Percentiles rank a stretch among this genome's conserved stretches.
Conservation (phyloP, 2,329 filamentous ascomycete species). For the Ceratocystis papillata region DNA sequence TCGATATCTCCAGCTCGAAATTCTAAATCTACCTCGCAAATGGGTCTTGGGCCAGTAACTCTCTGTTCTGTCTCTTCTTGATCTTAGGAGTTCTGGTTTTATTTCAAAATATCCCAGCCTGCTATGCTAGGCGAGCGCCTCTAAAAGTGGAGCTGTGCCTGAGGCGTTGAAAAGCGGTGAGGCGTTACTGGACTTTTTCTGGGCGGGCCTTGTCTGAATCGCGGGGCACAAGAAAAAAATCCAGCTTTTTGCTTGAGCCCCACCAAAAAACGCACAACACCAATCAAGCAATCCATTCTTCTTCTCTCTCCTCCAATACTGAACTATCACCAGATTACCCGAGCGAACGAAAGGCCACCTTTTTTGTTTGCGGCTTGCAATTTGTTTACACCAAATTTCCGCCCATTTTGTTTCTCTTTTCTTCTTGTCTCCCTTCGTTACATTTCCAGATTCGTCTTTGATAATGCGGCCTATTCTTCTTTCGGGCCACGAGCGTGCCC, state of each 20-base stretch:
- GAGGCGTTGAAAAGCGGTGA: slow-evolving; percentile 17
- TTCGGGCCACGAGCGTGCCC: slow-evolving; percentile 89
- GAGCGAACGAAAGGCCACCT: slow-evolving; percentile 16
- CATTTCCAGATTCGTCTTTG: slow-evolving; percentile 29
- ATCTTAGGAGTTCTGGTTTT: neutral
- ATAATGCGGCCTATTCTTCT: slow-evolving; percentile 95
- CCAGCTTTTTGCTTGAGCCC: slow-evolving; percentile 24
- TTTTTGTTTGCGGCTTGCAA: slow-evolving; percentile 1
- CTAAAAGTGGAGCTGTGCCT: slow-evolving; percentile 10
- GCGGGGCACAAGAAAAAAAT: slow-evolving; percentile 25
- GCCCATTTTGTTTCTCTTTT: slow-evolving; percentile 12
- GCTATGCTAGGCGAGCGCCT: neutral
- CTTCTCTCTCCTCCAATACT: slow-evolving; percentile 23
- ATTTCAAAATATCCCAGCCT: neutral
- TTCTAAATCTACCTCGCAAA: no score
- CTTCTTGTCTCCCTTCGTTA: slow-evolving; percentile 9
- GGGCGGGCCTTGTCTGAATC: slow-evolving; percentile 6
- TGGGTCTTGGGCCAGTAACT: neutral
- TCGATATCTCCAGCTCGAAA: no score
- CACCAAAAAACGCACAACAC: slow-evolving; percentile 25
- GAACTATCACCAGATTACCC: slow-evolving; percentile 20
- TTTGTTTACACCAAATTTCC: slow-evolving; percentile 2
- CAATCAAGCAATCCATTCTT: slow-evolving; percentile 20
- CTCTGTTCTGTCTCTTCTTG: neutral
- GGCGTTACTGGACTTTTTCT: slow-evolving; percentile 4